Evolutionary conservation across 1,139 yeast species (phyloP).

Genomic region (Hemisphaericaspora xylanilytica): DNA sequence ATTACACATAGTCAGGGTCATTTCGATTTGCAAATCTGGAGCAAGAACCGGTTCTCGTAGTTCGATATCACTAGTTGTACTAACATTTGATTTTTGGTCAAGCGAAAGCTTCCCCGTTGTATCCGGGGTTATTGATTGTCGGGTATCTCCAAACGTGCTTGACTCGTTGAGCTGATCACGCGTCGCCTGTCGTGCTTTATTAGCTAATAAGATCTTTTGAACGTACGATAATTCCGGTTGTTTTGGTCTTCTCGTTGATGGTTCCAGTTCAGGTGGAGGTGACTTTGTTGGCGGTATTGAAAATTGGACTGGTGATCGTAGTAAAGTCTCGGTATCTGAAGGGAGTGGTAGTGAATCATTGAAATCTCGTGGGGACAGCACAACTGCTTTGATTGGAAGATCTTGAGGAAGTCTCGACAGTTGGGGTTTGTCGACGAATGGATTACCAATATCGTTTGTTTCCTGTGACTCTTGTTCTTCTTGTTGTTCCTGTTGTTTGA

Average conservation of each 20-base stretch:
- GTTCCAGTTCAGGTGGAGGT: background rate
- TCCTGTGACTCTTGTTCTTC: background rate
- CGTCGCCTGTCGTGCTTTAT: background rate
- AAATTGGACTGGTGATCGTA: slow-evolving; percentile 4
- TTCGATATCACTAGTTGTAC: too few species aligned
- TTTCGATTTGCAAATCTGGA: too few species aligned
- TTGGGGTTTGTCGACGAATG: slow-evolving; percentile 1
- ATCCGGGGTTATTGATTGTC: too few species aligned
- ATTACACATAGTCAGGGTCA: too few species aligned
- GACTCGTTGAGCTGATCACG: too few species aligned
- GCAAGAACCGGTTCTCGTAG: too few species aligned
- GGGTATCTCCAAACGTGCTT: too few species aligned
- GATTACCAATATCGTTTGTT: background rate
- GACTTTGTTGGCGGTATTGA: background rate
- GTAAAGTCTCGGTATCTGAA: slow-evolving; percentile 4
- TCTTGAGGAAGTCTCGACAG: background rate
- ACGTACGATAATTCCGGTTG: slow-evolving; percentile 25
- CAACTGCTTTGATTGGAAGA: background rate
- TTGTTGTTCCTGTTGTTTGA: background rate
- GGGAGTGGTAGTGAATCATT: slow-evolving; percentile 10
- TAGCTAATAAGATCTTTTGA: slow-evolving; percentile 19
- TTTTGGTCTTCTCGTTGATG: background rate
- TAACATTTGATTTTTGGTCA: background rate
- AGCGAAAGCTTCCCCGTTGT: too few species aligned
- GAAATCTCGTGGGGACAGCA: slow-evolving; percentile 4